phyloP scores from a whole-genome alignment of 306 rosid species.

The Begonia peltatifolia region DNA sequence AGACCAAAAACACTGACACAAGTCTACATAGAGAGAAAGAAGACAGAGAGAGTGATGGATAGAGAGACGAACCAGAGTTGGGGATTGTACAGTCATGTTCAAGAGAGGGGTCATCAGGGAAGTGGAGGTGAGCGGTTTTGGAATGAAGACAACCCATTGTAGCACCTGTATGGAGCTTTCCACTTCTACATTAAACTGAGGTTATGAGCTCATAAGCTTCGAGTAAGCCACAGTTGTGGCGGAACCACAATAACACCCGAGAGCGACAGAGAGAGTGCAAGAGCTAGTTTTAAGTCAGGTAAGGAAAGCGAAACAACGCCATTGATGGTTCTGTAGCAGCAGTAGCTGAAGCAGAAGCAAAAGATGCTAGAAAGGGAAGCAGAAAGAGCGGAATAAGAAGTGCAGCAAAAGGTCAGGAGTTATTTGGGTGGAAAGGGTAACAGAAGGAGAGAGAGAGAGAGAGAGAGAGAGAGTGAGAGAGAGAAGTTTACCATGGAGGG shows the following conservation, averaged over 20 bases:
- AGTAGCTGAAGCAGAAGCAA: background rate
- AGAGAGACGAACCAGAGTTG: constrained; percentile 18
- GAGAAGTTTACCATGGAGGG: too few species aligned
- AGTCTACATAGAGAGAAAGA: background rate
- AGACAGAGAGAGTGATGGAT: background rate
- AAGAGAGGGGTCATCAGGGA: constrained; percentile 22
- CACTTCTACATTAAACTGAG: too few species aligned
- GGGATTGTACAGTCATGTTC: constrained; percentile 2
- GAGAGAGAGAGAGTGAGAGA: too few species aligned
- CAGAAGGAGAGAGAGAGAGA: background rate
- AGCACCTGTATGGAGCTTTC: too few species aligned
- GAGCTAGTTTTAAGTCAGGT: too few species aligned
- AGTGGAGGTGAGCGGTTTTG: constrained; percentile 24
- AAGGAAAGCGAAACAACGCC: too few species aligned
- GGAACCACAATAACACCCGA: too few species aligned
- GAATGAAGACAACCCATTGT: constrained; percentile 36
- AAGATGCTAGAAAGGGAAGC: background rate
- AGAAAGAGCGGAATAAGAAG: background rate
- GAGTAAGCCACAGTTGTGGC: too few species aligned
- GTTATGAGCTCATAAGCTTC: too few species aligned
- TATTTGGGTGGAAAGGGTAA: too few species aligned
- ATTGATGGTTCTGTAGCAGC: too few species aligned
- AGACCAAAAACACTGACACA: background rate
- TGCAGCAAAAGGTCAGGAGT: background rate
- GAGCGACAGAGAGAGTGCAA: too few species aligned